A percentile compares a stretch with the other conserved stretches of the same genome.
Conservation (phyloP, 495 filamentous ascomycete genomes). For the Hyaloscypha variabilis region DNA sequence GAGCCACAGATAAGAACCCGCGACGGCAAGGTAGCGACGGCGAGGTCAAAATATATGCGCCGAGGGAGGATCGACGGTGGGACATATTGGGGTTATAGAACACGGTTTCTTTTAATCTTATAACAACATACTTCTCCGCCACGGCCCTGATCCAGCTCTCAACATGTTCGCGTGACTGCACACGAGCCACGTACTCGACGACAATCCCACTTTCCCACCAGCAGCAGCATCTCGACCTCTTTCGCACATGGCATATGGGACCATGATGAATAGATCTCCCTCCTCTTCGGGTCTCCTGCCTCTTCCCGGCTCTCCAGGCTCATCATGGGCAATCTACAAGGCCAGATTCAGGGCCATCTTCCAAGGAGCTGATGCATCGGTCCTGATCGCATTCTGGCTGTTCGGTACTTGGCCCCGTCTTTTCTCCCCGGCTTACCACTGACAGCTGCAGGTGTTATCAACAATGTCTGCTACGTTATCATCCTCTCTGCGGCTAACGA, state of each 20-base stretch:
- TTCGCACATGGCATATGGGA: constrained; percentile 14
- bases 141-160: not conserved
- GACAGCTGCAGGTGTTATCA: constrained; percentile 73
- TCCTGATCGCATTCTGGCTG: constrained; percentile 86
- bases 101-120: not conserved
- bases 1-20: not conserved
- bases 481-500: constrained; percentile 96
- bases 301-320: constrained; percentile 72
- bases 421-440: constrained; percentile 5
- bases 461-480: constrained; percentile 97
- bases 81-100: not conserved
- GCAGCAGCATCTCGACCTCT: not conserved
- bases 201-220: constrained; percentile 1
- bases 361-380: constrained; percentile 67
- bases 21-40: constrained; percentile 20
- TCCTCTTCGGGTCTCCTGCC: constrained; percentile 59
- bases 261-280: constrained; percentile 34
- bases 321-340: constrained; percentile 71
- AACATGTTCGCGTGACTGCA: constrained; percentile 15
- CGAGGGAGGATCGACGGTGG: not conserved
- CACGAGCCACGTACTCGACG: not conserved
- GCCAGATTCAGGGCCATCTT: constrained; percentile 66
- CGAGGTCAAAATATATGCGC: constrained; percentile 7
- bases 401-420: constrained; percentile 62
- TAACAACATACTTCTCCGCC: not conserved